Evolutionary conservation across 2,329 filamentous ascomycete species (phyloP), one percentile per base, ranked within the genome.

Genomic region (Nannizziopsis arthrosporioides): DNA sequence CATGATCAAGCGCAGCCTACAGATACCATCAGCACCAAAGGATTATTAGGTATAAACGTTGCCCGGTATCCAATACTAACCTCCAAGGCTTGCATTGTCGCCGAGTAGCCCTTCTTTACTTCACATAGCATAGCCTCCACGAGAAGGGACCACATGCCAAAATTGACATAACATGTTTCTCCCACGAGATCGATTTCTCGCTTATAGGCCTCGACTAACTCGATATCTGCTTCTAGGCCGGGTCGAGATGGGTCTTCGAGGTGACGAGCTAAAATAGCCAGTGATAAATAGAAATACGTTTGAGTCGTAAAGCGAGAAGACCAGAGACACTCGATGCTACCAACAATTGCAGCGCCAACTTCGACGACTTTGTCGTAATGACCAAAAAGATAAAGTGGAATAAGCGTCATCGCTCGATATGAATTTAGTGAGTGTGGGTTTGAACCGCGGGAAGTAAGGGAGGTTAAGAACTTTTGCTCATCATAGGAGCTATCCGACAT

Each of bases 1-100:
- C 73, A 55, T 81, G 77, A 54, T 81, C 77, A 51, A 80, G 72
- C 2, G 78, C 75, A 48, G 69, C 67, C 62, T 81, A 74, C 51
- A 74, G 8, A 14, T 3, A 46, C 74, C 14, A 64, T 61, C n/a
- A 44, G 17, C 18, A 34, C 35, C 52, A 17, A 43, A 9, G 15
- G 11, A 6, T 19, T 41, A 43, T 10, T 18, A 27, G 15, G 11
- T 32, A 17, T 11, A n/a, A 22, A 30, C 12, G 36, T 17, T 10
- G 10, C n/a, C n/a, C n/a, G n/a, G n/a, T n/a, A n/a, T n/a, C n/a
- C n/a, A n/a, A n/a, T 17, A 18, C 44, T 50, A 55, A 63, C 60
- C 55, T 66, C 63, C 34, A 64, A 61, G 4, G 61, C 54, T 49
- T 63, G 61, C 15, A 79, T 68, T 2, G 75, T 68, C 10, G 60